Base-by-base conservation (phyloP, 2,329 filamentous ascomycete species). In the Aspergillus sp. region DNA sequence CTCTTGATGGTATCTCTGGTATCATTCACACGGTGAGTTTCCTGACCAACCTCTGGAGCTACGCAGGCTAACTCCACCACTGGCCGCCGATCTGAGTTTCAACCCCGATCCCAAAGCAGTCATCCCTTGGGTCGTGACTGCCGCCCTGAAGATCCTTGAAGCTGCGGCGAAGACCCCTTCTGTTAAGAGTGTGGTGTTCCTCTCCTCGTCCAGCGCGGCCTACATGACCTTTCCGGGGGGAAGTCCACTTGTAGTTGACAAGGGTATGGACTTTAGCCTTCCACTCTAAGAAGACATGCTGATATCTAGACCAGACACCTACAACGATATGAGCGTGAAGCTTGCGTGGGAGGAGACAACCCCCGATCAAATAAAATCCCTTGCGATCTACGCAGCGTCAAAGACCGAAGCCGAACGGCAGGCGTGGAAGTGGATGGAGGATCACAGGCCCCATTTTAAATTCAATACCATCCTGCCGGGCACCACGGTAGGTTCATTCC, bases 331-430 rank as follows among this genome's bases (percentile, higher is more conserved):
- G 25, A 9, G 50, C 7, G 13, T 54, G 17, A 17, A 31, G 50
- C 47, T 47, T 50, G 50, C 47, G 9, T 44, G 45, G 55, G 56
- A 50, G 38, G 49, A 34, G 16, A 29, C n/a, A 1, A 38, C 36
- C 2, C 34, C 38, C 6, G 17, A 21, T 7, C 25, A 52, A 20
- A 34, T 42, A 10, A 50, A 25, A 16, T 10, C 23, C 4, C 11
- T 53, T 7, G 44, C 29, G 11, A 44, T 60, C 10, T 62, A 64
- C 25, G 64, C 68, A 0, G 78, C 77, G 1, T 73, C 71, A 45
- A 82, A 82, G 57, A 73, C 69, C 0, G 69, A 76, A 54, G 72
- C 67, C 0, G 80, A 82, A 60, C 71, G 72, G 32, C 72, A 71
- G 4, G 63, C 77, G 13, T 80, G 77, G 76, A 71, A 73, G 36